These are phyloP conservation scores for Urtica urens DNA, from an alignment of 306 rosid species.

Conservation along the genomic window DNA sequence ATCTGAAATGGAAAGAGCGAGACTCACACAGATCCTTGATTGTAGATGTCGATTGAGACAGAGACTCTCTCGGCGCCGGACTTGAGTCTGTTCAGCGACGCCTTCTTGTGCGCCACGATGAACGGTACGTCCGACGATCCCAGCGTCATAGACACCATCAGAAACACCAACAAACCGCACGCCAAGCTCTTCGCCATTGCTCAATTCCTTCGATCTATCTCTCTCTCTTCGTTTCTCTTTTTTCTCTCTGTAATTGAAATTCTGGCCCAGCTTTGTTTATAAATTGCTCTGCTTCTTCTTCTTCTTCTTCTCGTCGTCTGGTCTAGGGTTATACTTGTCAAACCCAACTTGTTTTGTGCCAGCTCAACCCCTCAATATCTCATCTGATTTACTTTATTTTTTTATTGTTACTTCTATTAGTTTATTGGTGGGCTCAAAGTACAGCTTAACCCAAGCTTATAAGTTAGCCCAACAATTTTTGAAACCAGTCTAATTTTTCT, in stretches of 20 bases:
- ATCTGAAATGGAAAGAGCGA: neutral
- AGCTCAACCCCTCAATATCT: neutral
- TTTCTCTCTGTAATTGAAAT: too few species aligned
- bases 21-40: constrained; percentile 87
- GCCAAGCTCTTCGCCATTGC: constrained; percentile 27
- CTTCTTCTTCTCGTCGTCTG: neutral
- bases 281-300: neutral
- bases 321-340: neutral
- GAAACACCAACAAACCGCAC: constrained; percentile 24
- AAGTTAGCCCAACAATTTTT: too few species aligned
- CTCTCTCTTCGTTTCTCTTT: neutral
- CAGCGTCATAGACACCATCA: constrained; percentile 29
- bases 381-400: neutral
- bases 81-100: constrained; percentile 74
- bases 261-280: too few species aligned
- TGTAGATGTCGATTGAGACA: constrained; percentile 86
- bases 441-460: too few species aligned
- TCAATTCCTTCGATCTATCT: constrained; percentile 41
- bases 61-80: constrained; percentile 80
- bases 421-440: neutral
- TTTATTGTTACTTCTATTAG: neutral
- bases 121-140: constrained; percentile 77
- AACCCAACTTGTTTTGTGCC: neutral
- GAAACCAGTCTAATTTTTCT: too few species aligned
- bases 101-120: constrained; percentile 93